phyloP scores from a whole-genome alignment of 352 stramenopile genomes.

The Globisporangium parvum region DNA sequence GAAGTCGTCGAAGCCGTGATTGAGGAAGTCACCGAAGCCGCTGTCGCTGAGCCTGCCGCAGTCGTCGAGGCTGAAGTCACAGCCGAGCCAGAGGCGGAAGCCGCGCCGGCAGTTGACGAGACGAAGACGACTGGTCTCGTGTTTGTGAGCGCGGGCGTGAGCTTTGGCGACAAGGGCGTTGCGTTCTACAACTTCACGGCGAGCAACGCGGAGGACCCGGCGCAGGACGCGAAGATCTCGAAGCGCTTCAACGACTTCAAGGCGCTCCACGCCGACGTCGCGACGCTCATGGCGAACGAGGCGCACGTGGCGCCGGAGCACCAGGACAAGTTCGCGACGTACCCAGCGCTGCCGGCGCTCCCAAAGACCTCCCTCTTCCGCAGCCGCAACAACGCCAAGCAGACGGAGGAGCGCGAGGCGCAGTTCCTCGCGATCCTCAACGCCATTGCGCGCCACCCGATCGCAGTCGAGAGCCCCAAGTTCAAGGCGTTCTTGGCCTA shows the following conservation, averaged over 20 bases:
- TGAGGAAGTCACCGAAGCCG: slow-evolving; percentile 17
- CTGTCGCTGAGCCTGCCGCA: slow-evolving; percentile 2
- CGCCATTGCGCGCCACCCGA: slow-evolving; percentile 45
- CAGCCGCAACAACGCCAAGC: slow-evolving; percentile 36
- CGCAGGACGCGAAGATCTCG: slow-evolving; percentile 36
- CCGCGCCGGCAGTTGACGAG: slow-evolving; percentile 12
- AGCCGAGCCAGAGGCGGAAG: slow-evolving; percentile 10
- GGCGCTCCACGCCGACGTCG: slow-evolving; percentile 38
- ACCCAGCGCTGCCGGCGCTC: slow-evolving; percentile 51
- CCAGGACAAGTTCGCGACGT: slow-evolving; percentile 48
- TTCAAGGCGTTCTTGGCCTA: slow-evolving; percentile 49
- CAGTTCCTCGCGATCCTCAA: slow-evolving; percentile 67
- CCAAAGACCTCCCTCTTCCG: slow-evolving; percentile 36
- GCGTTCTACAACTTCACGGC: slow-evolving; percentile 62
- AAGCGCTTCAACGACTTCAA: slow-evolving; percentile 83
- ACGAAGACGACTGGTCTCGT: slow-evolving; percentile 19
- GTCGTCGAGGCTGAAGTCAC: slow-evolving; percentile 4
- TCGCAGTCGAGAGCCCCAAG: slow-evolving; percentile 34
- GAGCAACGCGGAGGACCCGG: slow-evolving; percentile 31
- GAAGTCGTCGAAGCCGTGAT: background rate
- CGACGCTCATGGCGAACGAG: slow-evolving; percentile 50
- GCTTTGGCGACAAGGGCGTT: slow-evolving; percentile 40
- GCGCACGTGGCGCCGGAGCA: slow-evolving; percentile 39
- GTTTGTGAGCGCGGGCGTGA: slow-evolving; percentile 39
- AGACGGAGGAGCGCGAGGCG: slow-evolving; percentile 50